These are phyloP conservation scores for Linum tenue DNA, from an alignment of 345 rosid genomes.

Conservation along the genomic window DNA sequence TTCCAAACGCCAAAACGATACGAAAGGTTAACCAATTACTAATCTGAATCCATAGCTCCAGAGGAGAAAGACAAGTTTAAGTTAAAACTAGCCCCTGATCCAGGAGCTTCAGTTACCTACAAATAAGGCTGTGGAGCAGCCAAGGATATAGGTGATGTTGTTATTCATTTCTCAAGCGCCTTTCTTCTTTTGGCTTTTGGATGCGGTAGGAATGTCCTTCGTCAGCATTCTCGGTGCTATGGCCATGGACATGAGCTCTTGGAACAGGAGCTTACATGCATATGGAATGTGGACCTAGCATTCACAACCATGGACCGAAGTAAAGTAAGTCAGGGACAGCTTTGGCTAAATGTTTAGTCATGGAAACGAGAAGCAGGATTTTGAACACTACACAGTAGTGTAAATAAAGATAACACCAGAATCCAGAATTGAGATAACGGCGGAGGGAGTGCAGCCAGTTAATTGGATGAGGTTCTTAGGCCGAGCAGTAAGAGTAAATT, in stretches of 20 bases:
- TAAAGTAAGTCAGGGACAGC: neutral
- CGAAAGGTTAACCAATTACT: too few relatives aligned
- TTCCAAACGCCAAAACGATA: too few relatives aligned
- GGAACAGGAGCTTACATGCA: constrained; percentile 89
- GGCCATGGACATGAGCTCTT: constrained; percentile 99
- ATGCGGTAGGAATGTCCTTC: constrained; percentile 35
- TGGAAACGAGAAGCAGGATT: neutral
- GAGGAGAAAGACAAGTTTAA: too few relatives aligned
- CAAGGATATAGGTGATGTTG: neutral
- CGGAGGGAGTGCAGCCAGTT: too few relatives aligned
- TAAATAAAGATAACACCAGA: too few relatives aligned
- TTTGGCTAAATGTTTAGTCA: neutral
- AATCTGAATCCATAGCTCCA: too few relatives aligned
- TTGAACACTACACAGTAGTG: neutral
- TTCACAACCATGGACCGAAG: neutral
- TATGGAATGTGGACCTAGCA: constrained; percentile 83
- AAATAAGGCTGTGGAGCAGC: neutral
- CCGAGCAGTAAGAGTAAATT: too few relatives aligned
- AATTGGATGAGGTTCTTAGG: too few relatives aligned
- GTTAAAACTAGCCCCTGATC: too few relatives aligned
- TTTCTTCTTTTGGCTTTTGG: constrained; percentile 53
- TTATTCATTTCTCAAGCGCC: constrained; percentile 24
- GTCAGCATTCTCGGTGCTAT: constrained; percentile 95
- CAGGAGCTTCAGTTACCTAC: too few relatives aligned
- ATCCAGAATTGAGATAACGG: too few relatives aligned